Base-by-base conservation (phyloP, 1,284 basidiomycete species). In the Exsudoporus floridanus region DNA sequence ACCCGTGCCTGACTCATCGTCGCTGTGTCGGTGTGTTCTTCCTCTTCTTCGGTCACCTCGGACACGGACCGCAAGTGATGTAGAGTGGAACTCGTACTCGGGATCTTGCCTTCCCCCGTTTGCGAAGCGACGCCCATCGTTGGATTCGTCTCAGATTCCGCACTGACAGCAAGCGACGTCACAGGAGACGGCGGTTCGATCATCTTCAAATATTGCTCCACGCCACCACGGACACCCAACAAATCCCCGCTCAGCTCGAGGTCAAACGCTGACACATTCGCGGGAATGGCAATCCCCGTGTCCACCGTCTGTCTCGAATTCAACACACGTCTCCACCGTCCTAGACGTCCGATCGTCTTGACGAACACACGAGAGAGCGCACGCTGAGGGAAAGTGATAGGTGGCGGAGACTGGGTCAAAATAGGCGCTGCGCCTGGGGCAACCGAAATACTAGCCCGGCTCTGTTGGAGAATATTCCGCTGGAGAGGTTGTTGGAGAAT, bases 261-360 rank as follows among this genome's bases (percentile, higher is more conserved):
- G 61, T 89, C 84, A 61, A 90, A 87, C 5, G 84, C 83, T 0
- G 84, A 83, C 3, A 83, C 76, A 55, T 81, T 82, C 8, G 78
- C 75, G 52, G 76, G 79, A 10, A 74, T 70, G 1, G 70, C 74
- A 12, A 81, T 63, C 12, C 76, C 74, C 28, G 72, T 69, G 37
- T 70, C 65, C 30, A 71, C 58, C 19, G 71, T 66, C 43, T 68
- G 66, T 5, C 83, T 74, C 16, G 83, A 78, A 55, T 88, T 86
- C 41, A 92, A 66, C 13, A 88, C 88, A 3, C 89, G 80, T 59
- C 80, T 88, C 86, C 90, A 91, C n/a, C 87, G 75, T 8, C 91
- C 90, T 14, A 93, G 71, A 4, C 86, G 80, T 3, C 90, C 87
- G 45, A 92, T 86, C 1, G 90, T 91, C 70, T 86, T 90, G 39